Evolutionary conservation across 169 alveolate species (phyloP).

Genomic region (Perkinsus chesapeaki): DNA sequence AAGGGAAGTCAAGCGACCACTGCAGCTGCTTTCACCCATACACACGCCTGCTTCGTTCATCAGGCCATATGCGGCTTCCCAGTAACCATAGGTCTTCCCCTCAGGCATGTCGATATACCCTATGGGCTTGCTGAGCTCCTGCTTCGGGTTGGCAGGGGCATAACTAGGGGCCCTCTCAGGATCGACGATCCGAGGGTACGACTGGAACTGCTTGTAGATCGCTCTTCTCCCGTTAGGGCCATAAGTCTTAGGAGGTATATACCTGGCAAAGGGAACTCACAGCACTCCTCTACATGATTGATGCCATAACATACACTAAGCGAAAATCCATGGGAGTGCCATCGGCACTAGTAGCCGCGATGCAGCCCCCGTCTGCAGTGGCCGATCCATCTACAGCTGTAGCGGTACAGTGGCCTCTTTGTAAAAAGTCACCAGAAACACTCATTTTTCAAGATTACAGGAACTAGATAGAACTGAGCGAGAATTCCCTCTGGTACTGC

Average conservation of each 20-base stretch:
- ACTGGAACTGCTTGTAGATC: background rate
- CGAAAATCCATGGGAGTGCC: background rate
- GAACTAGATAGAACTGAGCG: background rate
- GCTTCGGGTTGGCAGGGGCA: background rate
- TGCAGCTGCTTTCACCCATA: background rate
- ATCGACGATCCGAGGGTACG: background rate
- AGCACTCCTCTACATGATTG: background rate
- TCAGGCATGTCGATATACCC: background rate
- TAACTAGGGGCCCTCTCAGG: background rate
- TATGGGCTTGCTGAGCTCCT: background rate
- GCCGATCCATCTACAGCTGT: background rate
- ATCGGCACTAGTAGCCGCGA: background rate
- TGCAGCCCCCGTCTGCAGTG: background rate
- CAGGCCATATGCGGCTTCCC: background rate
- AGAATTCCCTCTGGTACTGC: too few species aligned
- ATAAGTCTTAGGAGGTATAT: background rate
- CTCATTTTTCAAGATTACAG: background rate
- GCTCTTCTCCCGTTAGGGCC: background rate
- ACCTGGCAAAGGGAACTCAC: background rate
- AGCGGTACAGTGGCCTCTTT: background rate
- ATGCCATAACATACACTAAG: background rate
- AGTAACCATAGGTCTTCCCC: background rate
- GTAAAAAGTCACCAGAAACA: background rate
- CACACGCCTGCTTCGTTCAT: background rate
- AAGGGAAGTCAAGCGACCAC: background rate